A percentile compares a stretch with the other conserved stretches of the same genome.
These are phyloP conservation scores for Fraxinus platypoda DNA, from an alignment of 305 asterid genomes.

Conservation along the genomic window DNA sequence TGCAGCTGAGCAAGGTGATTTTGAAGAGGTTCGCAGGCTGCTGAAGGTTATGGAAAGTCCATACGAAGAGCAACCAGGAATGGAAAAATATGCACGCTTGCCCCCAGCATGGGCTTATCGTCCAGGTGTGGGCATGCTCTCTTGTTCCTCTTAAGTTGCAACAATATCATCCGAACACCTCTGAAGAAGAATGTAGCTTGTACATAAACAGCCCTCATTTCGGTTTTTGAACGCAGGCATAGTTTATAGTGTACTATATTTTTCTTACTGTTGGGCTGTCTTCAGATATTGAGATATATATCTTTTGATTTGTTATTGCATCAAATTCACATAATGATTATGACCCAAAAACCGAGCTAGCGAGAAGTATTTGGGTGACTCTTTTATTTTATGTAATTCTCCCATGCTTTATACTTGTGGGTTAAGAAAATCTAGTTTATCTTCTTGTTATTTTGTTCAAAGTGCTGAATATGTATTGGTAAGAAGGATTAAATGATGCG, in stretches of 20 bases:
- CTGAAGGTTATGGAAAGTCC: constrained; percentile 76
- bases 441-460: neutral
- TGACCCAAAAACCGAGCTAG: neutral
- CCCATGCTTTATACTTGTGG: neutral
- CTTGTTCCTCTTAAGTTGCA: constrained; percentile 80
- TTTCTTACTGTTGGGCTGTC: neutral
- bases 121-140: constrained; percentile 97
- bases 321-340: neutral
- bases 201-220: neutral
- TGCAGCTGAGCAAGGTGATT: constrained; percentile 86
- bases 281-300: neutral
- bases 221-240: neutral
- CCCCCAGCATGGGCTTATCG: constrained; percentile 99
- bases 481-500: neutral
- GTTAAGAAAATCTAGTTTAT: neutral
- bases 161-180: neutral
- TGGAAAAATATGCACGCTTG: constrained; percentile 91
- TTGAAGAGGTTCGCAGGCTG: constrained; percentile 68
- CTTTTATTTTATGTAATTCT: neutral
- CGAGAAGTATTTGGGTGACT: neutral
- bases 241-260: neutral
- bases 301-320: neutral
- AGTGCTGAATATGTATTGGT: neutral
- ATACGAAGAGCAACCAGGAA: constrained; percentile 88
- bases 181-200: neutral